Conservation (phyloP, 176 grass and related monocot genomes). For the Oryza brachyantha region DNA sequence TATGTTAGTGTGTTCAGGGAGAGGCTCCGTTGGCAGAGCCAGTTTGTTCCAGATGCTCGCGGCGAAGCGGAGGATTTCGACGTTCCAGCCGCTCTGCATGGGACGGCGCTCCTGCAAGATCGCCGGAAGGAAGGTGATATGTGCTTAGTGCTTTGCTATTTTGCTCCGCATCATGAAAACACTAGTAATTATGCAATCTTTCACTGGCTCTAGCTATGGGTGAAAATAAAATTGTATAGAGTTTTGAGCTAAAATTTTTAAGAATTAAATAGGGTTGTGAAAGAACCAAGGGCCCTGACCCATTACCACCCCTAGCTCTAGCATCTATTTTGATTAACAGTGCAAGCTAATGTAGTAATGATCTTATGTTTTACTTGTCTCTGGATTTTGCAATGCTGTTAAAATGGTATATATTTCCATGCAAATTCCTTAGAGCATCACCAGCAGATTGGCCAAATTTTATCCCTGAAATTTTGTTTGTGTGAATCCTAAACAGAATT, state of each 20-base stretch:
- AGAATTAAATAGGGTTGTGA: no score
- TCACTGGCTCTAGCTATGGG: no score
- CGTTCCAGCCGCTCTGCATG: constrained; percentile 77
- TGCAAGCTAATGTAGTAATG: background rate
- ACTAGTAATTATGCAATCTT: no score
- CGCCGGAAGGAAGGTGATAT: constrained; percentile 90
- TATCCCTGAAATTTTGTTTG: no score
- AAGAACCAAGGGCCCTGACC: no score
- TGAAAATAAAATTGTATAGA: no score
- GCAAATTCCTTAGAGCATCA: background rate
- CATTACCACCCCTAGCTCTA: no score
- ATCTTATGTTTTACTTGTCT: background rate
- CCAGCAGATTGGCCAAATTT: no score
- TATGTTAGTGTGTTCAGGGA: constrained; percentile 35
- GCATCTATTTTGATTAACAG: background rate
- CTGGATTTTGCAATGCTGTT: constrained; percentile 2
- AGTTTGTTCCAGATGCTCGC: constrained; percentile 15
- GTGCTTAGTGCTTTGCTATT: background rate
- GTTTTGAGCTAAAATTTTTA: no score
- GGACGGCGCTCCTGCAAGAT: constrained; percentile 97
- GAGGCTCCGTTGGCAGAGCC: background rate
- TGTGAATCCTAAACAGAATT: no score
- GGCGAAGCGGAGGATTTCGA: constrained; percentile 57
- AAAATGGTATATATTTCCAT: background rate
- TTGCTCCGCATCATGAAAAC: background rate